phyloP scores from a whole-genome alignment of 306 rosid species.

The Prunus davidiana region DNA sequence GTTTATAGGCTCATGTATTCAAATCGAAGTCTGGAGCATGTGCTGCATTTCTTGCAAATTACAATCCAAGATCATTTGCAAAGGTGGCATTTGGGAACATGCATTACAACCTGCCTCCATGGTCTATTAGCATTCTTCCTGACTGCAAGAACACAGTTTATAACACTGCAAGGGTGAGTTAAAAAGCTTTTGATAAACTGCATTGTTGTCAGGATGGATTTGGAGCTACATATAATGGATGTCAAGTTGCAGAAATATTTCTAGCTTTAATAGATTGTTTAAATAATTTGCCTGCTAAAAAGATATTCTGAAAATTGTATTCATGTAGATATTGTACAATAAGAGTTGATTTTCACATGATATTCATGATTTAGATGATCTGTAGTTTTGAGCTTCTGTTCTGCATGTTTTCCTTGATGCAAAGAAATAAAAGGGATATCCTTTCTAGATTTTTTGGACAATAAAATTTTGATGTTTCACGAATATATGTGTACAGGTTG shows the following conservation, averaged over 20 bases:
- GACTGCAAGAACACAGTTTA: constrained; percentile 89
- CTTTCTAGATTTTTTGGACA: not conserved
- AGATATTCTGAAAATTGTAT: too few species aligned
- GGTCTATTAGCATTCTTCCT: constrained; percentile 99
- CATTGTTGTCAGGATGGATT: too few species aligned
- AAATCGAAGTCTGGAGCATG: constrained; percentile 80
- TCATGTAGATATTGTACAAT: not conserved
- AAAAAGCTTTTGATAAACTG: not conserved
- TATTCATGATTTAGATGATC: not conserved
- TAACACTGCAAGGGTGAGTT: constrained; percentile 95
- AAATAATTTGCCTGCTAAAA: too few species aligned
- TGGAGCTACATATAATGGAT: too few species aligned
- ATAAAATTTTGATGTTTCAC: not conserved
- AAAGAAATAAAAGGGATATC: not conserved
- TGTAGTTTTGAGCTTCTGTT: not conserved
- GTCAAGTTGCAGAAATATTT: too few species aligned
- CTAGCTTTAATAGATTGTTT: too few species aligned
- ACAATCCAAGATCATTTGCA: constrained; percentile 60
- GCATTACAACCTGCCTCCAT: constrained; percentile 95
- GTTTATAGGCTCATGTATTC: constrained; percentile 79
- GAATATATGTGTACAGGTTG: constrained; percentile 50
- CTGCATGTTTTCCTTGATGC: not conserved
- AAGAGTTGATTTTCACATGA: not conserved
- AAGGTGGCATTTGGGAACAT: constrained; percentile 68
- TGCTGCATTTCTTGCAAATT: constrained; percentile 93